Evolutionary conservation across 2,329 filamentous ascomycete genomes (phyloP), one percentile per base, ranked within the genome.

Genomic region (Exophiala dermatitidis): DNA sequence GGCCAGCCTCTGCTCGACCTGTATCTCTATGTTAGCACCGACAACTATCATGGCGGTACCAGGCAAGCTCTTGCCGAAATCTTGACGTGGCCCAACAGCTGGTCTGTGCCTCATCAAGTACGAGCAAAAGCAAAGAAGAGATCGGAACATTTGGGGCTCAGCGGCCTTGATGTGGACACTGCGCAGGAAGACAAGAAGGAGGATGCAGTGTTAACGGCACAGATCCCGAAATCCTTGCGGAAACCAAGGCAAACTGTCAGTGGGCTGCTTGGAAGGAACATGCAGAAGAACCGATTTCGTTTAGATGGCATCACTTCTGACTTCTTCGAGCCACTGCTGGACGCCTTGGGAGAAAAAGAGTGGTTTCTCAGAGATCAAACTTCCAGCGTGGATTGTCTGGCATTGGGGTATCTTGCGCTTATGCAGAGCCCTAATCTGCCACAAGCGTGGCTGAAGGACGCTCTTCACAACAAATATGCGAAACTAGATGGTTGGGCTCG

Each of bases 41-140:
- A 89, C 59, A 96, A 97, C 73, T 98, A 93, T 79, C 77, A 83
- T 51, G 74, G 78, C 41, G 74, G 79, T 46, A 95, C 90, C 3
- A 83, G 89, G 10, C 87, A 89, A 2, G 85, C 88, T 36, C 95
- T 90, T 72, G 88, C 84, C 60, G 73, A 76, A 4, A 79, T 96
- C 52, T 80, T 97, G 37, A 81, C 86, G 38, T 95, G 93, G 76
- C 90, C 93, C 12, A 78, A 90, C 58, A 90, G 90, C 63, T 98
- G 93, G 81, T 86, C 86, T 40, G 76, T 94, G 3, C 90, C 90
- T 1, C 83, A 86, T 0, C 75, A 81, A 52, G 75, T 89, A 50
- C 86, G 90, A 46, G 75, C 82, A 7, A 77, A 81, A 36, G 90
- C 90, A 31, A 80, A 86, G 64, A 71, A 75, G 58, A 79, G 85